These are phyloP conservation scores for Leucaena leucocephala DNA, from an alignment of 306 rosid genomes.

Conservation along the genomic window DNA sequence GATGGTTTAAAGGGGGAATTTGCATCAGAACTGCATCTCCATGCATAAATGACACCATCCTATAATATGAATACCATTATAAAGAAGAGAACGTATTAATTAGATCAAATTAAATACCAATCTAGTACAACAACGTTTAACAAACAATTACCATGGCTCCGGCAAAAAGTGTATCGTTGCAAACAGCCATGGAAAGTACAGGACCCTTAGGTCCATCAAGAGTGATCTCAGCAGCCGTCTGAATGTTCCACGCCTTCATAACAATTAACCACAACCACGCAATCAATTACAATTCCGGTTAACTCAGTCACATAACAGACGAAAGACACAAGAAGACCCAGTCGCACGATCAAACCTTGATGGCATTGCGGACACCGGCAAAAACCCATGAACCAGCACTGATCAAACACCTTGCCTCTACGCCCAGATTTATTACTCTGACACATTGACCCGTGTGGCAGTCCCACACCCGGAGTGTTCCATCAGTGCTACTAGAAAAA, in stretches of 20 bases:
- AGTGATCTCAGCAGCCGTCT: conserved; percentile 27
- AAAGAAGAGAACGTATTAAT: too few relatives aligned
- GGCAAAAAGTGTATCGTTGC: conserved; percentile 43
- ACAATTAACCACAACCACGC: conserved; percentile 34
- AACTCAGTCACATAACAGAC: not conserved
- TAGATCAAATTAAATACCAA: too few relatives aligned
- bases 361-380: conserved; percentile 34
- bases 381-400: conserved; percentile 54
- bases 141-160: conserved; percentile 43
- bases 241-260: conserved; percentile 55
- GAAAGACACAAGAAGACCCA: not conserved
- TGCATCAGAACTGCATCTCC: conserved; percentile 39
- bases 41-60: conserved; percentile 48
- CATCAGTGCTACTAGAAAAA: conserved; percentile 49
- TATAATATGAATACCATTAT: not conserved
- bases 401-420: conserved; percentile 45
- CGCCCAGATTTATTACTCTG: conserved; percentile 33
- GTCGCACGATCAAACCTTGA: conserved; percentile 20
- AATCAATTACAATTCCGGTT: not conserved
- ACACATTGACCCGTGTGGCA: conserved; percentile 48
- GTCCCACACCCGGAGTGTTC: conserved; percentile 53
- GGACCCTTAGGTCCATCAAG: conserved; percentile 51
- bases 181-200: conserved; percentile 46
- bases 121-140: not conserved
- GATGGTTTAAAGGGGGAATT: conserved; percentile 35